Evolutionary conservation across 1,139 yeast species (phyloP), one percentile per base, ranked within the genome.

Genomic region (Saccharomyces pastorianus): DNA sequence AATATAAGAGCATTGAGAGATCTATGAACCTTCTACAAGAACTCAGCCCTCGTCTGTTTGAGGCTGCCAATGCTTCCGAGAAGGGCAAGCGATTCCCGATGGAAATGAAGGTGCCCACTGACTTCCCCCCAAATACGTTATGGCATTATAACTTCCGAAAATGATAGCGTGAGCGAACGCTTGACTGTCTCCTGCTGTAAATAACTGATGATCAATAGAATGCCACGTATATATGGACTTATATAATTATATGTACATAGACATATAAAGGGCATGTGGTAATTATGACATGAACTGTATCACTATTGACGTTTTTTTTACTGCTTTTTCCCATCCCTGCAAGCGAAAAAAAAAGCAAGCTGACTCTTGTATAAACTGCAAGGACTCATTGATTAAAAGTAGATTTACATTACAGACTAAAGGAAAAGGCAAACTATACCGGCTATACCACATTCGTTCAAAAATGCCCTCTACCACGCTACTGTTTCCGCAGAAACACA

Each of bases 71-170:
- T 54, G 60, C 57, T 20, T 60, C 62, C 28, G 73, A 72, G 52
- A 59, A 62, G 34, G 73, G 71, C 32, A 69, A 68, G 53, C 75
- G 83, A 63, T 86, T 84, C 67, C 93, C 95, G 7, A 69, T 85
- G 64, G 96, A 91, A 64, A 71, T 89, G 73, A 81, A 95, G 67
- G 82, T 88, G 4, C 98, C 99, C 34, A 87, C 96, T 1, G 95
- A 90, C 55, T 88, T 76, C 59, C 99, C 99, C n/a, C 86, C 98
- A 46, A 83, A 81, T 64, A 78, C 80, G 58, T 78, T 88, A 29
- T 91, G 98, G 97, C 82, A 84, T 56, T 80, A 82, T 65, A 82
- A 84, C 61, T 88, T 59, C 56, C 60, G 58, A 50, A 58, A 61
- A 54, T 50, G 23, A 38, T 17, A 17, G 23, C 3, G 6, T 9